These are phyloP conservation scores for Microthlaspi erraticum DNA, from an alignment of 345 rosid genomes.

Conservation along the genomic window DNA sequence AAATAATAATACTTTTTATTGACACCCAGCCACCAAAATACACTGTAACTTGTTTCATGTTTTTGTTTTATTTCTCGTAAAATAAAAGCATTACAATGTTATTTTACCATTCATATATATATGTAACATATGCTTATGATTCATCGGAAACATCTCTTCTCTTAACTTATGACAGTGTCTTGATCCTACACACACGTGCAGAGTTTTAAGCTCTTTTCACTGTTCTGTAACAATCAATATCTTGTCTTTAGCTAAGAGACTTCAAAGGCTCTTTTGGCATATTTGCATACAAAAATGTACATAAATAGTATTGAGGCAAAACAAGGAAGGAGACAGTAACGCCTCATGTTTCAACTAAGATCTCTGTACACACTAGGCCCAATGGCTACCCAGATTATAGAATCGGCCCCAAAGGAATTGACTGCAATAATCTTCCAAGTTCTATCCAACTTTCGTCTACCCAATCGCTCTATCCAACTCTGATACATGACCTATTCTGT, in stretches of 20 bases:
- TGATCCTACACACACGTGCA: background rate
- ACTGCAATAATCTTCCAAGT: background rate
- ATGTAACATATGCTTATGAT: background rate
- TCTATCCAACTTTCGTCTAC: background rate
- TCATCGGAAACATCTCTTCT: background rate
- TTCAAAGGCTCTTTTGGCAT: constrained; percentile 1
- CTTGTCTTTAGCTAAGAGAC: constrained; percentile 1
- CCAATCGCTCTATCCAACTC: background rate
- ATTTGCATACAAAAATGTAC: background rate
- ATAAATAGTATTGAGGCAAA: background rate
- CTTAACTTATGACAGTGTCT: background rate
- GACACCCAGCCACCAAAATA: no score
- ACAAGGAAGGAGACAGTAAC: background rate
- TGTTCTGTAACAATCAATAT: constrained; percentile 5
- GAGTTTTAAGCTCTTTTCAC: constrained; percentile 15
- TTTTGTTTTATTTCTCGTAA: no score
- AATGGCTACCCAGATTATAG: background rate
- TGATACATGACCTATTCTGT: no score
- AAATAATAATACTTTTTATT: no score
- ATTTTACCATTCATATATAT: background rate
- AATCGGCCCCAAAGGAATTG: background rate
- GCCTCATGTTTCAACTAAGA: no score
- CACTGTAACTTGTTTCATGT: no score
- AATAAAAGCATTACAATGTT: background rate
- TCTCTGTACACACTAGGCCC: background rate